Percentiles rank a stretch among this genome's conserved stretches.
These are phyloP conservation scores for Eremothecium coryli DNA, from an alignment of 1,139 yeast genomes.

Conservation along the genomic window DNA sequence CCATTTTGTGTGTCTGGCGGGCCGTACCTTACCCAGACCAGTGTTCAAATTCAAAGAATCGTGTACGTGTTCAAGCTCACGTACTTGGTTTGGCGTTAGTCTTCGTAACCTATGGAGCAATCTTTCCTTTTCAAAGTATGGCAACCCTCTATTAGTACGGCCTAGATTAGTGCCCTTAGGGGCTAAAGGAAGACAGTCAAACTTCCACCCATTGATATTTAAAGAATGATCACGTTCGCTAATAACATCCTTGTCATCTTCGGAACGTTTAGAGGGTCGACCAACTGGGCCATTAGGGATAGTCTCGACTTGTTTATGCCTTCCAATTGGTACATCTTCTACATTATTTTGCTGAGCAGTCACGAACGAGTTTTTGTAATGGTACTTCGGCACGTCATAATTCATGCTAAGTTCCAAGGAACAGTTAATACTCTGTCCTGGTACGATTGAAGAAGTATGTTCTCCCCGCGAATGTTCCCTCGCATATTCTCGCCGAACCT, in stretches of 20 bases:
- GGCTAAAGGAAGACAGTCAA: constrained; percentile 24
- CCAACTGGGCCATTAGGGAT: constrained; percentile 3
- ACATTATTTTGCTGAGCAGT: constrained; percentile 27
- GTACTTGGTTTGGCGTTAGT: constrained; percentile 27
- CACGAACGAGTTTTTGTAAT: constrained; percentile 27
- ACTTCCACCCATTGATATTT: constrained; percentile 30
- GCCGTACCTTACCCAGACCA: constrained; percentile 27
- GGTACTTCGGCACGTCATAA: constrained; percentile 33
- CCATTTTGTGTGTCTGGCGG: constrained; percentile 31
- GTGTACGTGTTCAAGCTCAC: constrained; percentile 32
- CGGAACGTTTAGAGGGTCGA: constrained; percentile 6
- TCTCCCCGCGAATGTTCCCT: constrained; percentile 21
- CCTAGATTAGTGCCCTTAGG: constrained; percentile 7
- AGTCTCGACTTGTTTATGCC: constrained; percentile 6
- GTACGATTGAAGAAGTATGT: constrained; percentile 24
- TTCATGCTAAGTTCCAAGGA: constrained; percentile 32
- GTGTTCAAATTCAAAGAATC: constrained; percentile 31
- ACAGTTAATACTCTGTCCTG: constrained; percentile 35
- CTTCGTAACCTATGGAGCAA: constrained; percentile 16
- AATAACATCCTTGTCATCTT: neutral
- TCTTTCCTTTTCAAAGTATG: constrained; percentile 23
- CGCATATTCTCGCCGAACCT: constrained; percentile 21
- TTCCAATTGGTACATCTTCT: constrained; percentile 24
- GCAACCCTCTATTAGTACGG: constrained; percentile 30
- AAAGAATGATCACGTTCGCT: constrained; percentile 10